Evolutionary conservation across 345 rosid genomes (phyloP), one percentile per base, ranked within the genome.

Genomic region (Rhizophora apiculata): DNA sequence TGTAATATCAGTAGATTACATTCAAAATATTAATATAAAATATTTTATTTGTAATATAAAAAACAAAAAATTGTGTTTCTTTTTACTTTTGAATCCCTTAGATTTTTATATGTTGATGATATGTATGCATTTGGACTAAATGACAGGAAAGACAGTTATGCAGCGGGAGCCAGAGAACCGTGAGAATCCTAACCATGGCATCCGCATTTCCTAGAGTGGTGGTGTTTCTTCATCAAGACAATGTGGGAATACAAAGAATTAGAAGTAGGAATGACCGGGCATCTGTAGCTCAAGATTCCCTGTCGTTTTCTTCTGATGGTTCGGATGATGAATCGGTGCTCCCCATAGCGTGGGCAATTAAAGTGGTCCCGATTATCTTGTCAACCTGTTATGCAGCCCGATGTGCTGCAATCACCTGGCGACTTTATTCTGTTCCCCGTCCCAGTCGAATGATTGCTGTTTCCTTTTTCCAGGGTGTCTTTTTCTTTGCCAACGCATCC

Each of bases 371-470:
- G 43, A 76, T 76, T 37, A 52, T 43, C 27, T 68, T 75, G 32
- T 76, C 71, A 11, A 24, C 24, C 24, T 24, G 24, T 70, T 70
- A 70, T 20, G 37, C 63, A 10, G 68, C 34, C 2, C 75, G 71
- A 18, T 62, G 75, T 65, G 75, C 68, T 20, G 71, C 71, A 8
- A 22, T 70, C 52, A 63, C 62, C 53, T 75, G 60, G 63, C 61
- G 68, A 10, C 74, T 70, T 70, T 60, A 56, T 21, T 70, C 70
- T 54, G 67, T 75, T 65, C 71, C 74, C 0, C 9, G 39, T 68
- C 71, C 63, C 22, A 58, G 71, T 64, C 58, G 57, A 24, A 56
- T 36, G 3, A 27, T 5, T 4, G 32, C 21, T 24, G 13, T 11
- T 19, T 53, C 60, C 20, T 66, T 31, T 52, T 30, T 11, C 21